phyloP scores from a whole-genome alignment of 176 grass and related monocot genomes.

The Coix lacrymajobi region DNA sequence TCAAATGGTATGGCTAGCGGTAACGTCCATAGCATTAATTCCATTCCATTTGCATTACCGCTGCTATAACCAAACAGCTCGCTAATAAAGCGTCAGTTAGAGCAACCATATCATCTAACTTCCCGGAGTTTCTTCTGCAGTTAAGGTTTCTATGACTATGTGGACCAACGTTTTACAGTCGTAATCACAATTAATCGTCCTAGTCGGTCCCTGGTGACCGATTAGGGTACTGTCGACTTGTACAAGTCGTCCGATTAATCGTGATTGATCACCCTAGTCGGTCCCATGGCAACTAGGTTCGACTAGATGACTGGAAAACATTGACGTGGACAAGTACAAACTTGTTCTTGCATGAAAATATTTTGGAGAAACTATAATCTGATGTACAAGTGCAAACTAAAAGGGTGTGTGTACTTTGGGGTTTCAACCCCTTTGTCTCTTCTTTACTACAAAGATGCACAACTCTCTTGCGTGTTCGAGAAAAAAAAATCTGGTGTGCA shows the following conservation, averaged over 20 bases:
- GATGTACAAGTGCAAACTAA: neutral
- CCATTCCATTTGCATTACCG: too few species aligned
- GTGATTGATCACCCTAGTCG: too few species aligned
- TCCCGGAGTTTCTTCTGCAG: neutral
- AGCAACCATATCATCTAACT: neutral
- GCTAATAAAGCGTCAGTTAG: neutral
- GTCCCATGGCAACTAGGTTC: too few species aligned
- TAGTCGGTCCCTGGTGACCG: too few species aligned
- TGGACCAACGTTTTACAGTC: too few species aligned
- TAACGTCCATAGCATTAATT: too few species aligned
- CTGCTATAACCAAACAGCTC: too few species aligned
- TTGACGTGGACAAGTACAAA: neutral
- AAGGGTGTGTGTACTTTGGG: neutral
- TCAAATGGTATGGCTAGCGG: too few species aligned
- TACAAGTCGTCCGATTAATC: too few species aligned
- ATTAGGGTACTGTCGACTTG: too few species aligned
- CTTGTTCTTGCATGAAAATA: neutral
- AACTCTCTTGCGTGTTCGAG: neutral
- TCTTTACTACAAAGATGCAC: neutral
- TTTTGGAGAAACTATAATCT: neutral
- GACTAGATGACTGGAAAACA: too few species aligned
- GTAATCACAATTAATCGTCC: too few species aligned
- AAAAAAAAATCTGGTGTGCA: neutral
- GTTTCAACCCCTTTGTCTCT: neutral
- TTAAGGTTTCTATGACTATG: neutral